phyloP scores from a whole-genome alignment of 73 alveolate species.

The Paramecium pentaurelia region DNA sequence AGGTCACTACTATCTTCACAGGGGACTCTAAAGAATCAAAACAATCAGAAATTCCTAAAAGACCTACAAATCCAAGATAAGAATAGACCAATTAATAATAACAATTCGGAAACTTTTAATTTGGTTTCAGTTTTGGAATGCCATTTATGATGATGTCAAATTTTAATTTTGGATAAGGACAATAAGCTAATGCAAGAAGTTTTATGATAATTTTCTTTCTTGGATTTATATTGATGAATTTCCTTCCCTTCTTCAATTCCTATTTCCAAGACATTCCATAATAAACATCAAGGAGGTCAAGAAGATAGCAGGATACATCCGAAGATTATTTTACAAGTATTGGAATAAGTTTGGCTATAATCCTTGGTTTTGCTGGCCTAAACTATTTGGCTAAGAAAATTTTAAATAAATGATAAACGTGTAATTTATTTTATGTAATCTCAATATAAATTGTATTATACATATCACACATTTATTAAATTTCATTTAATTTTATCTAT shows the following conservation, averaged over 20 bases:
- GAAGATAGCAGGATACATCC: not conserved
- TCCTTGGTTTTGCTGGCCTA: not conserved
- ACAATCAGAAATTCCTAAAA: not conserved
- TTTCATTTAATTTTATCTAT: not conserved
- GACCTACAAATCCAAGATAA: not conserved
- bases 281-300: not conserved
- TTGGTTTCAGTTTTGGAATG: not conserved
- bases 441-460: not conserved
- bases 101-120: not conserved
- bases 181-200: not conserved
- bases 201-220: not conserved
- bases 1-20: not conserved
- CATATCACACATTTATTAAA: not conserved
- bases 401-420: not conserved
- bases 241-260: not conserved
- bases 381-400: not conserved
- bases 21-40: not conserved
- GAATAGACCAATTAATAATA: not conserved
- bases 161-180: not conserved
- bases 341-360: not conserved
- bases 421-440: not conserved
- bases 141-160: constrained; percentile 18
- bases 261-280: not conserved
- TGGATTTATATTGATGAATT: not conserved
- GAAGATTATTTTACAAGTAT: not conserved